These are phyloP conservation scores for Alternaria triticina DNA, from an alignment of 2,329 filamentous ascomycete genomes.

Conservation along the genomic window DNA sequence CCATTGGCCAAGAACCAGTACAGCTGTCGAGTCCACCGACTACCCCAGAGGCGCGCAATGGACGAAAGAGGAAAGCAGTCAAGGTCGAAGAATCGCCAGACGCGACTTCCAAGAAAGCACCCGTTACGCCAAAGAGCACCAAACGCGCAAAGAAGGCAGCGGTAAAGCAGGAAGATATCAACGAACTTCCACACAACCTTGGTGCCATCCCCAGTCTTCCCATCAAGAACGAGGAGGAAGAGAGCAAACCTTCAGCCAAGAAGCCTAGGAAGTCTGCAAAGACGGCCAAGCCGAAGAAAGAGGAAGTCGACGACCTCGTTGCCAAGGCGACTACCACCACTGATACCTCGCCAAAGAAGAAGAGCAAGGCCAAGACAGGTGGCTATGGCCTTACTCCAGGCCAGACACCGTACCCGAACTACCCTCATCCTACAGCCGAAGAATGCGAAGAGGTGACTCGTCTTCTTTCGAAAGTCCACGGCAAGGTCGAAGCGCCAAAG, in stretches of 20 bases:
- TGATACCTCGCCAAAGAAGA: conserved; percentile 43
- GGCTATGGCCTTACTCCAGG: conserved; percentile 56
- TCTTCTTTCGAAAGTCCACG: conserved; percentile 71
- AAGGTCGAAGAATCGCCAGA: conserved; percentile 26
- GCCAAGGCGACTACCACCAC: conserved; percentile 34
- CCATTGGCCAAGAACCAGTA: conserved; percentile 30
- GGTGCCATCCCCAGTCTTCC: conserved; percentile 42
- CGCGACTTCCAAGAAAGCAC: conserved; percentile 2
- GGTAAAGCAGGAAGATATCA: conserved; percentile 49
- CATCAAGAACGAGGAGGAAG: conserved; percentile 10
- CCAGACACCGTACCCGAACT: conserved; percentile 71
- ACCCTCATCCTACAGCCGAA: conserved; percentile 67
- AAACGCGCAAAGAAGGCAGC: conserved; percentile 48
- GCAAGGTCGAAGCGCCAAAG: conserved; percentile 68
- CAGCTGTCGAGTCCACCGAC: conserved; percentile 54
- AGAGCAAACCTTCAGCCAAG: conserved; percentile 13
- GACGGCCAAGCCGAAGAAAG: conserved; percentile 23
- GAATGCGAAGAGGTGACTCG: conserved; percentile 73
- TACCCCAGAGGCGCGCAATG: conserved; percentile 44
- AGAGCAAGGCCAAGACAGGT: conserved; percentile 46
- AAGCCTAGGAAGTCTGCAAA: conserved; percentile 30
- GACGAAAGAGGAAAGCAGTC: conserved; percentile 34
- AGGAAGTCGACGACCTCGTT: conserved; percentile 30
- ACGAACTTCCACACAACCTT: conserved; percentile 65
- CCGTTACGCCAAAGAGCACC: conserved; percentile 27